Evolutionary conservation across 176 grass and related monocot species (phyloP), one percentile per base, ranked within the genome.

Genomic region (Elymus sibiricus): DNA sequence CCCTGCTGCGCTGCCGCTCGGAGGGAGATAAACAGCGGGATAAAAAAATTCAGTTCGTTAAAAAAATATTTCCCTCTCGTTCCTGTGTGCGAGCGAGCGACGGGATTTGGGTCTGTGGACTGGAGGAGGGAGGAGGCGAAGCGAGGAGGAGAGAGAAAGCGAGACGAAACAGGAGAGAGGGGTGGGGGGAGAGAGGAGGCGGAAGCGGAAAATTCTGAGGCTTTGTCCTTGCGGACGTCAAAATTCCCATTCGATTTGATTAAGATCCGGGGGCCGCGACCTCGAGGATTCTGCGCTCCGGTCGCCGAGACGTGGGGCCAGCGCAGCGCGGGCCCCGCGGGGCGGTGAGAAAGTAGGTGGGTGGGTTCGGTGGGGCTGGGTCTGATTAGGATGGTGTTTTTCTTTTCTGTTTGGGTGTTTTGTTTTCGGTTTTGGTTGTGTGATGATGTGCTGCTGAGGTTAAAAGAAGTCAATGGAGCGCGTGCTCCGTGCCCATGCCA

Each of bases 181-280:
- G 40, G 2, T 7, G 1, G 49, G 17, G 16, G 5, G 62, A 13
- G 13, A 25, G 13, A 12, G 62, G 26, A 75, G 72, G 46, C 47
- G 8, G 53, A 34, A 19, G 31, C 13, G 51, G 81, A 79, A 84
- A 90, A 83, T 78, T 32, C 65, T 42, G 88, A 74, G 84, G 71
- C 85, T 87, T 67, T 78, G 90, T 91, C 90, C 93, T 80, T 95
- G 93, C 96, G 96, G 96, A 95, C 96, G 93, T 98, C 96, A 98
- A 94, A 92, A 84, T 84, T 95, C 92, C 71, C 88, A 90, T 95
- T 92, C 74, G 84, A 94, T 98, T 95, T 92, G 74, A 88, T 95
- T 95, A 89, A 92, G 81, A 31, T 70, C 37, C 46, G 76, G 22
- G 5, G 3, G 16, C 4, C 5, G 22, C 34, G 11, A 87, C 85